Evolutionary conservation across 192 early-diverging fungal genomes (phyloP), one percentile per base, ranked within the genome.

Genomic region (Umbelopsis sp.): DNA sequence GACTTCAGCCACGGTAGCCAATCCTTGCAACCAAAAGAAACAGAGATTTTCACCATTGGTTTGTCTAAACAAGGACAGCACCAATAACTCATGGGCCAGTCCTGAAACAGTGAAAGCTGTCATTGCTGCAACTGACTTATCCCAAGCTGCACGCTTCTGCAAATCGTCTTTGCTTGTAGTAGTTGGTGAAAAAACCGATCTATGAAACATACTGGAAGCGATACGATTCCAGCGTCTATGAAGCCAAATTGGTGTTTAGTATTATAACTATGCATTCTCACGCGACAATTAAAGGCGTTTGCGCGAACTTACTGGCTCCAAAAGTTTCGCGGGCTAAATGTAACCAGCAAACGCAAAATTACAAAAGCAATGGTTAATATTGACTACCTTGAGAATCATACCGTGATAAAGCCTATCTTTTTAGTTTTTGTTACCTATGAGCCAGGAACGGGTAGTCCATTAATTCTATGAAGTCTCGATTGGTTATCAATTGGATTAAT

Each of bases 1-100:
- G 18, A 67, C 66, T 35, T 67, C 66, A 47, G 66, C 45, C 12
- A 67, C 45, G 12, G 66, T 46, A 16, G 44, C 66, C 7, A 21
- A 11, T 1, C 44, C 66, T 25, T 67, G 66, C 35, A 67, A 10
- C 8, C 37, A 49, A 9, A 67, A 67, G 44, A 67, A 67, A 27
- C 25, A 35, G 27, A 67, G 33, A 33, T 67, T 45, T 35, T 67
- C 66, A 18, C 66, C 66, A 61, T 35, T 25, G 9, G 33, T 61
- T 33, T 61, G 27, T 35, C 55, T 61, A 25, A 61, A 61, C 33
- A 61, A 61, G n/a, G 55, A 61, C 18, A 30, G 0, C 1, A 35
- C 30, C 15, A 61, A 25, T 27, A 61, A 15, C 30, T 61, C 55
- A 35, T 61, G 55, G 35, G 33, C 27, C 11, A 61, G 1, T 11